These are phyloP conservation scores for Breviolum minutum DNA, from an alignment of 73 alveolate genomes.

Conservation along the genomic window DNA sequence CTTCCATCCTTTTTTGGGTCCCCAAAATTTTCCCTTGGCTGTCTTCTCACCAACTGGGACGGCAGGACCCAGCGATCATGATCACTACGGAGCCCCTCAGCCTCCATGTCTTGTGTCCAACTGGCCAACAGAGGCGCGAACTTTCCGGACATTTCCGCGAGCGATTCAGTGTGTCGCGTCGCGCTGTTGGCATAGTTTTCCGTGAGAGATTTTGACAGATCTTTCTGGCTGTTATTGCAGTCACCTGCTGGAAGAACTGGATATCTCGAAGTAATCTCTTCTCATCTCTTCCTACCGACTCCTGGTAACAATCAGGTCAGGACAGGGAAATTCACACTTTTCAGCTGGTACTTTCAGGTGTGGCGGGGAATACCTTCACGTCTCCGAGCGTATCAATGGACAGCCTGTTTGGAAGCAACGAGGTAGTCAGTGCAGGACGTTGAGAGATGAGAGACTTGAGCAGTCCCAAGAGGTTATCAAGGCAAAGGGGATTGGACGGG, in stretches of 20 bases:
- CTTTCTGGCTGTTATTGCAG: not conserved
- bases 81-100: conserved; percentile 65
- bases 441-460: not conserved
- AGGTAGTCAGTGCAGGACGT: conserved; percentile 32
- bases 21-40: not conserved
- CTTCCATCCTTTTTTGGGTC: not conserved
- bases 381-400: conserved; percentile 36
- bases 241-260: too few relatives aligned
- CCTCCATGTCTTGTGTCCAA: conserved; percentile 56
- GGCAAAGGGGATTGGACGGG: too few relatives aligned
- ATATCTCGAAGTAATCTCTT: too few relatives aligned
- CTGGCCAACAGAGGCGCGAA: conserved; percentile 52
- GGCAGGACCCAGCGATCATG: conserved; percentile 78
- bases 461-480: too few relatives aligned
- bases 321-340: not conserved
- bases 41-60: not conserved
- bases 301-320: too few relatives aligned
- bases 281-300: not conserved
- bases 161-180: not conserved
- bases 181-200: not conserved
- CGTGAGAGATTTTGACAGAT: not conserved
- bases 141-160: not conserved
- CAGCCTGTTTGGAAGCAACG: conserved; percentile 86
- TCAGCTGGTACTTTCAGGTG: conserved; percentile 20
- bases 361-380: conserved; percentile 77